Evolutionary conservation across 2,329 filamentous ascomycete species (phyloP), one percentile per base, ranked within the genome.

Genomic region (Neofusicoccum sp.): DNA sequence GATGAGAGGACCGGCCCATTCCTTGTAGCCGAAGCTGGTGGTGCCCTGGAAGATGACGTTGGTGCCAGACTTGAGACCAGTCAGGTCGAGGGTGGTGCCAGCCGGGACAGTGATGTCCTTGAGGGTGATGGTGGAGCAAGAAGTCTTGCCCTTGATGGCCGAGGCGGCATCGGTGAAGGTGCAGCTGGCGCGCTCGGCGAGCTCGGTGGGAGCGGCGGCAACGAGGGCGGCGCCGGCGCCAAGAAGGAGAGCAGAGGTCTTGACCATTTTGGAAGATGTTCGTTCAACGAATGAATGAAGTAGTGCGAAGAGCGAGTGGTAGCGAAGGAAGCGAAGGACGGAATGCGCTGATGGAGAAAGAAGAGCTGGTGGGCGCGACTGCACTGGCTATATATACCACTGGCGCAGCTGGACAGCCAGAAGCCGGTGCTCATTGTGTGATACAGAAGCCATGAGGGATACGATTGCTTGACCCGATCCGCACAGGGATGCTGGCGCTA

Each of bases 81-180:
- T 84, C 63, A 88, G 70, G 67, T 87, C 83, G 3, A 88, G 79
- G 2, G 84, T 86, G 14, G 36, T 40, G 20, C 58, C 62, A 44
- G 62, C 56, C 3, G 62, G 62, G 14, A 63, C 62, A 7, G 40
- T 36, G 24, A 63, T 57, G 33, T 44, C 38, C 31, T 53, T 60
- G 14, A 63, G 41, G 60, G 38, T 45, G 34, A 63, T 63, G 40
- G 40, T 62, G 30, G 40, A 33, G 60, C 62, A 63, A 4, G 45
- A 47, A 3, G 45, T 47, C 60, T 63, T 59, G 60, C 56, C 49
- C 34, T 51, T 57, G 38, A 54, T 60, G 26, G 60, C 60, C 6
- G 45, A 49, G 41, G 49, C 60, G 36, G 66, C 64, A 26, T 67
- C 67, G 43, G 59, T 58, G 56, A 63, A 63, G 60, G 62, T 63